phyloP scores from a whole-genome alignment of 495 filamentous ascomycete genomes.

The Pseudevernia furfuracea region DNA sequence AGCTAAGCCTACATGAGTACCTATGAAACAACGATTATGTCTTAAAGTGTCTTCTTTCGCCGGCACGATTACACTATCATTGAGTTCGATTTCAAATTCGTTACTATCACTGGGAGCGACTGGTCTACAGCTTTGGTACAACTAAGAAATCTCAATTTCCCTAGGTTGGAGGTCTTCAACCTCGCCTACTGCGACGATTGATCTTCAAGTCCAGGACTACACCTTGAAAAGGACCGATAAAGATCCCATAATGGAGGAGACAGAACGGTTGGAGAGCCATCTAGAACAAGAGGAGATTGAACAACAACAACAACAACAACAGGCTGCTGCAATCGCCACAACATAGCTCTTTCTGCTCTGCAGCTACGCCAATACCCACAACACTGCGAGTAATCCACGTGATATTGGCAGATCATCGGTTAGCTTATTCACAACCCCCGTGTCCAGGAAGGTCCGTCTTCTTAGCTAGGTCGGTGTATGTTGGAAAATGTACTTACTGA shows the following conservation, averaged over 20 bases:
- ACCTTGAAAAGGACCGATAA: background rate
- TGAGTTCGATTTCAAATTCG: background rate
- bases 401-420: too few relatives aligned
- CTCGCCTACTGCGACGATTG: background rate
- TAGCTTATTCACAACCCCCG: too few relatives aligned
- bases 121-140: background rate
- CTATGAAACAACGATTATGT: background rate
- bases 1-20: background rate
- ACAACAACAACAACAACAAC: background rate
- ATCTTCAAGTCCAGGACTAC: background rate
- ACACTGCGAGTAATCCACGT: too few relatives aligned
- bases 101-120: background rate
- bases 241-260: background rate
- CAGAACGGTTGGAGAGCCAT: background rate
- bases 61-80: background rate
- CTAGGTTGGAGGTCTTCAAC: background rate
- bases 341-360: background rate
- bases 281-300: background rate
- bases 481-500: too few relatives aligned
- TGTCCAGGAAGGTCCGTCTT: too few relatives aligned
- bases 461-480: too few relatives aligned
- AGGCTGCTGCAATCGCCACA: background rate
- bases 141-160: background rate
- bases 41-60: background rate
- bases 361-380: background rate